A percentile compares a stretch with the other conserved stretches of the same genome.
Evolutionary conservation across 2,329 filamentous ascomycete genomes (phyloP).

Genomic region (Penicillium psychrosexuale): DNA sequence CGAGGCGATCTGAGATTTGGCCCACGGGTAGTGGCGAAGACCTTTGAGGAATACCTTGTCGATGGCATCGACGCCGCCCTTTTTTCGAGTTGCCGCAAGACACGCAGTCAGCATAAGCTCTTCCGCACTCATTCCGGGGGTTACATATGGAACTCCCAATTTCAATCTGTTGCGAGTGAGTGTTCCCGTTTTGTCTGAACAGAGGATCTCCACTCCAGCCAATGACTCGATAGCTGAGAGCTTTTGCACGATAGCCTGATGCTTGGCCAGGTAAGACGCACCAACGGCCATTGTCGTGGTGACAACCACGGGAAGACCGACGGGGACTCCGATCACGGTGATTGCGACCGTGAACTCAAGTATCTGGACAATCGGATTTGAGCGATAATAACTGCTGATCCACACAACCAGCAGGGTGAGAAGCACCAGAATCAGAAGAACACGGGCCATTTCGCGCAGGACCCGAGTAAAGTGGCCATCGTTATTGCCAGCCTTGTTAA

Average conservation of each 20-base stretch:
- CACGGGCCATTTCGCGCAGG: slow-evolving; percentile 78
- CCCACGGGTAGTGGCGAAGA: slow-evolving; percentile 75
- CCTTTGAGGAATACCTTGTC: slow-evolving; percentile 93
- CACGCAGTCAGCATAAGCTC: slow-evolving; percentile 92
- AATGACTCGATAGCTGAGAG: slow-evolving; percentile 88
- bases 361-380: slow-evolving; percentile 73
- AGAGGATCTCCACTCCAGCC: slow-evolving; percentile 88
- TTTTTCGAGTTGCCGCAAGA: slow-evolving; percentile 85
- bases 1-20: slow-evolving; percentile 75
- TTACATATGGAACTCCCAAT: slow-evolving; percentile 77
- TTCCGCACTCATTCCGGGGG: slow-evolving; percentile 76
- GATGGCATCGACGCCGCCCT: slow-evolving; percentile 92
- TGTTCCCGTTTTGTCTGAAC: slow-evolving; percentile 92
- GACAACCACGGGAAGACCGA: slow-evolving; percentile 88
- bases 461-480: slow-evolving; percentile 89
- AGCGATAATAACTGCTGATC: slow-evolving; percentile 84
- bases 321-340: slow-evolving; percentile 86
- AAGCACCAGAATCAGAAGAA: slow-evolving; percentile 76
- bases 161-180: slow-evolving; percentile 93
- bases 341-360: slow-evolving; percentile 83
- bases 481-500: slow-evolving; percentile 70
- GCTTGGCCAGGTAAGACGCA: slow-evolving; percentile 85
- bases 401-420: slow-evolving; percentile 78
- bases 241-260: slow-evolving; percentile 91
- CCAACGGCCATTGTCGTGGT: slow-evolving; percentile 95